A percentile compares a stretch with the other conserved stretches of the same genome.
phyloP scores from a whole-genome alignment of 495 filamentous ascomycete genomes.

The Penicillium cinerascens region DNA sequence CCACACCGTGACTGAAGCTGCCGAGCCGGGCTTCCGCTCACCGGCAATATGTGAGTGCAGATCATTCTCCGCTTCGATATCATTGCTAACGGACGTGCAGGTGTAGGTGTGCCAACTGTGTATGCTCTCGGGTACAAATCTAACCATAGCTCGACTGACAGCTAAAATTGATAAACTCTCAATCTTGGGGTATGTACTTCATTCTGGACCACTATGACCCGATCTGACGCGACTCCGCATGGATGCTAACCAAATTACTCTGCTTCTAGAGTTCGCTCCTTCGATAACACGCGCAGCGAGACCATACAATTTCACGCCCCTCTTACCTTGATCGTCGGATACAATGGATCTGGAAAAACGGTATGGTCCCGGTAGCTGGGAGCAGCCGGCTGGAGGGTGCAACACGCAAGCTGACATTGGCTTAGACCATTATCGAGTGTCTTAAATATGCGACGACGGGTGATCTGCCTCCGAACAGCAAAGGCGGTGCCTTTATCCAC shows the following conservation, averaged over 20 bases:
- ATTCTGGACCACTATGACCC: not conserved
- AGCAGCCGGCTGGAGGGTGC: not conserved
- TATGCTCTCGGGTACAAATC: not conserved
- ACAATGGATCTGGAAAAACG: constrained; percentile 97
- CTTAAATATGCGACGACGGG: constrained; percentile 98
- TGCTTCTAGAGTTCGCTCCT: constrained; percentile 74
- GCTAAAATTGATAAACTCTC: constrained; percentile 86
- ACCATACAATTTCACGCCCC: constrained; percentile 88
- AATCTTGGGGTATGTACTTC: constrained; percentile 62
- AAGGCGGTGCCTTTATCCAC: constrained; percentile 92
- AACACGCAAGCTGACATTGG: constrained; percentile 6
- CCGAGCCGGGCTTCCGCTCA: not conserved
- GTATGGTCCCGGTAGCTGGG: constrained; percentile 29
- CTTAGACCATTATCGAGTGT: constrained; percentile 92
- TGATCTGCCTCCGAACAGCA: constrained; percentile 88
- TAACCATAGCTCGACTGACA: constrained; percentile 15
- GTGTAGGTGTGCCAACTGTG: constrained; percentile 25
- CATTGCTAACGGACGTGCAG: constrained; percentile 21
- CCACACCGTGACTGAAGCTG: not conserved
- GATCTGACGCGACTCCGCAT: not conserved
- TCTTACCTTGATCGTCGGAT: constrained; percentile 91
- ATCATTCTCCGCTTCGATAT: constrained; percentile 3
- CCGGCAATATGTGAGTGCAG: constrained; percentile 22
- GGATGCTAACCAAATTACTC: not conserved
- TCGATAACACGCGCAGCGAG: constrained; percentile 71